Evolutionary conservation across 2,329 filamentous ascomycete species (phyloP), one percentile per base, ranked within the genome.

Genomic region (Didymella pomorum): DNA sequence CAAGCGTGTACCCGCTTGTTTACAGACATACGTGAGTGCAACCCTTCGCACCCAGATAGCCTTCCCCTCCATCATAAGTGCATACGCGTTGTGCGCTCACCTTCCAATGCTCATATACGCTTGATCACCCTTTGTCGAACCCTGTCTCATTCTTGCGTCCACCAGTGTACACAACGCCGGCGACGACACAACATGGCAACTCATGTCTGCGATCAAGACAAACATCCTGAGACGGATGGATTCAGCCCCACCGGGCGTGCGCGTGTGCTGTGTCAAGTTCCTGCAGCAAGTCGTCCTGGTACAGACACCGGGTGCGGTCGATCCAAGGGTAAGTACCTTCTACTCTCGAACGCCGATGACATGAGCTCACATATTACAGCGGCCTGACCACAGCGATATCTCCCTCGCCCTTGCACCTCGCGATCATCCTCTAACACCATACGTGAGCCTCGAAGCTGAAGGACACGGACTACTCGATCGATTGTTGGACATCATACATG

Each of bases 231-330:
- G 87, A 59, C 87, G 95, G 71, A 97, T 96, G 94, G 94, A 97
- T 68, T 85, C 83, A 42, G 89, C 91, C 18, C 81, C 86, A 14
- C 84, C 89, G 12, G 89, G 92, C 2, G 86, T 98, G 63, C 89
- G 89, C 69, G 89, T 98, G 76, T 96, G 93, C 82, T 98, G 95
- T 80, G 89, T 98, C 83, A 99, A 99, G 78, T 99, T 99, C 77
- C 89, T 92, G 35, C 94, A 99, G 80, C 88, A 92, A 63, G 92
- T 98, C 43, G 90, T 99, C 43, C 86, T 97, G 65, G 91, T 93
- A 18, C 94, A 99, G 78, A 97, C 92, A 11, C 88, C 89, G n/a
- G 92, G 92, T 45, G 80, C 89, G 58, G 90, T 91, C 66, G 94
- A 98, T 73, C 90, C 91, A 67, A 88, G 92, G 81, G 92, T 97